Evolutionary conservation across 208 protist genomes (phyloP), one percentile per base, ranked within the genome.

Genomic region (Trypanosoma platydactyli): DNA sequence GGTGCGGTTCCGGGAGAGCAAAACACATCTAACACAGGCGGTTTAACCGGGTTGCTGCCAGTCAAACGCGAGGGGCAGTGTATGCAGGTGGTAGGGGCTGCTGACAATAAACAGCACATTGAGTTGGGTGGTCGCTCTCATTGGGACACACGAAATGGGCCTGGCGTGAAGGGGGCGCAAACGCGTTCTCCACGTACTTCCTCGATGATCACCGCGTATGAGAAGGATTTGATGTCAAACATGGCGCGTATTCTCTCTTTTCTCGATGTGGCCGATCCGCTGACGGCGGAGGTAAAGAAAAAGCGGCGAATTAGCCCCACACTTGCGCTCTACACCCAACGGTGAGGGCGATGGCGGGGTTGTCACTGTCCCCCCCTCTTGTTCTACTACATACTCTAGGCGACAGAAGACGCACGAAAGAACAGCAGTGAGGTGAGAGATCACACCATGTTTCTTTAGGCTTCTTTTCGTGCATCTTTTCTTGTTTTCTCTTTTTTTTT

Each of bases 181-280:
- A 41, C 51, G 41, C 46, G 53, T 12, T 15, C 27, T 3, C 38
- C 29, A 13, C 13, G 24, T 27, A 40, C n/a, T 29, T 15, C 44
- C 13, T 16, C 40, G 20, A 63, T 64, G 6, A 44, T 55, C 20
- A 56, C 68, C 16, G 38, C 61, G 27, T 66, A 76, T 15, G 86
- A 92, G 68, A 60, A 59, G 33, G 64, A 77, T 42, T 63, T 92
- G 42, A 73, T 63, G 24, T 62, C 68, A 29, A 67, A 80, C 57
- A 63, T 92, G 75, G 75, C 79, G 30, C 51, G 65, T 30, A 73
- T 80, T 16, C 71, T 88, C 13, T 78, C 75, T n/a, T 64, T 79
- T 24, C 63, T 92, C 35, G 73, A 81, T 48, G 77, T 68, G 0
- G 58, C 80, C n/a, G 82, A 86, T 48, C 74, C 76, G 18, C 46